A percentile compares a stretch with the other conserved stretches of the same genome.
These are phyloP conservation scores for Podospora pseudocomata DNA, from an alignment of 495 filamentous ascomycete species.

Conservation along the genomic window DNA sequence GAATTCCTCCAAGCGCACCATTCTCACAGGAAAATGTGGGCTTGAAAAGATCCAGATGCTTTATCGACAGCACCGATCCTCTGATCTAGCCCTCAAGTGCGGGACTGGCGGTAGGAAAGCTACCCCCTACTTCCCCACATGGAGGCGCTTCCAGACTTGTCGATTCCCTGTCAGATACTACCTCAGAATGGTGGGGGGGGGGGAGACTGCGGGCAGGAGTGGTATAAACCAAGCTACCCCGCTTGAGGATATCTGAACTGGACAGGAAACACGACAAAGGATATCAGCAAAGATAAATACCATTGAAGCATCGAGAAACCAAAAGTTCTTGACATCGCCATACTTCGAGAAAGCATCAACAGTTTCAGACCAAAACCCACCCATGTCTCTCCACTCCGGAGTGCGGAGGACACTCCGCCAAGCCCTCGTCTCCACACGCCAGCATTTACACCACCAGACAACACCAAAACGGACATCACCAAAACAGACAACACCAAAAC, in stretches of 20 bases:
- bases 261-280: background rate
- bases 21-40: background rate
- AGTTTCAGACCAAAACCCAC: background rate
- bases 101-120: background rate
- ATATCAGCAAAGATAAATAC: background rate
- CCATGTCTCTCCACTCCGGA: background rate
- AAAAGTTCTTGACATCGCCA: background rate
- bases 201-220: background rate
- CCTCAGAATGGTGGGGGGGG: background rate
- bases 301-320: background rate
- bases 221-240: background rate
- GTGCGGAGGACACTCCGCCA: background rate
- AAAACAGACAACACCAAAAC: background rate
- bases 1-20: background rate
- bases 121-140: background rate
- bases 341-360: background rate
- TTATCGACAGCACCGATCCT: background rate
- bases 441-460: background rate
- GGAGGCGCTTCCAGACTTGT: background rate
- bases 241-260: background rate
- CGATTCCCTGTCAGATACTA: background rate
- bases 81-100: background rate
- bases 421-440: background rate
- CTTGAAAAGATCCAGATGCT: background rate
- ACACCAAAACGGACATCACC: background rate